Base-by-base conservation (phyloP, 2,329 filamentous ascomycete genomes). In the Arthrobotrys entomopaga region DNA sequence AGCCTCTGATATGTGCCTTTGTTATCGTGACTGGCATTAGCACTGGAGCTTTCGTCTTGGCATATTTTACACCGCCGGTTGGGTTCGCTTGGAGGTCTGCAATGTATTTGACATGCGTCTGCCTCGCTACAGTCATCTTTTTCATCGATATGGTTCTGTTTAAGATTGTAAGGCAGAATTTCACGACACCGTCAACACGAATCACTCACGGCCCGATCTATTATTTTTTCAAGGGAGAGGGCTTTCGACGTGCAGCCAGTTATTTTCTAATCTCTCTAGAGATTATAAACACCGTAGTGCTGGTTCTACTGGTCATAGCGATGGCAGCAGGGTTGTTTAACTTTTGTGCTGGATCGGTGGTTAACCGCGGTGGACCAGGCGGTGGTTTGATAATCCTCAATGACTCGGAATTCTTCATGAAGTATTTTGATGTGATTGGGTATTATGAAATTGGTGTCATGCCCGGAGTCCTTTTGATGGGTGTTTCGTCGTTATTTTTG, bases 21-120 rank as follows among this genome's bases (percentile, higher is more conserved):
- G 59, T 81, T 1, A 81, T 83, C 34, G 82, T 84, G 1, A 76
- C 66, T 1, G 80, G 78, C 2, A 82, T 82, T 19, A 80, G 80
- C 20, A 78, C 81, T 4, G 82, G 82, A 1, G 80, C 82, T 0
- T 84, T 83, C 48, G 78, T 83, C 2, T 63, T 84, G 15, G 82
- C 82, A 8, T 84, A 79, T 74, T 83, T 81, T 76, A 84, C 83
- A 0, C 83, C 83, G 0, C 84, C 83, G 0, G 82, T 84, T 1
- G 83, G 83, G 0, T 77, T 84, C 0, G 82, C 82, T 0, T 84
- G 80, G 63, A 78, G 81, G 46, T 82, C 81, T 34, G 82, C 82
- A 0, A 82, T 82, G 0, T 84, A 84, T 64, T 79, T 82, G 15
- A 80, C 84, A 4, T 84, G 83, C 67, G 79, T 80, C 34, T 56